phyloP scores from a whole-genome alignment of 2,329 filamentous ascomycete species.

The Colletotrichum spaethianum region DNA sequence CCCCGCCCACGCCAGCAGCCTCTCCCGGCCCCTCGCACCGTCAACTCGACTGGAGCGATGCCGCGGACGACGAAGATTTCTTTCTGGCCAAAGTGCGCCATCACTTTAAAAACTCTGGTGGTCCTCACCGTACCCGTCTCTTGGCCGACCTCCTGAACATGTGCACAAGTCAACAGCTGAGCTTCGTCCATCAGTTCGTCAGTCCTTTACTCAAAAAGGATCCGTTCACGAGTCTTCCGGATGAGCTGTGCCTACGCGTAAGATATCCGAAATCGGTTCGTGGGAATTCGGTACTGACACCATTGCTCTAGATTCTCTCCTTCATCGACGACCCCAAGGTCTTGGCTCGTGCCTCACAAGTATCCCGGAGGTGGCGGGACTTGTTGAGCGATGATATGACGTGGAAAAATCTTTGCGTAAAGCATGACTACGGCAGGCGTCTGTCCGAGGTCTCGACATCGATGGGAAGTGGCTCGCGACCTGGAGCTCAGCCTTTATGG shows the following conservation, averaged over 20 bases:
- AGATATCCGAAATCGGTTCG: conserved; percentile 47
- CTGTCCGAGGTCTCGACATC: conserved; percentile 62
- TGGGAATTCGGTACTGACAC: background rate
- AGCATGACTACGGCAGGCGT: conserved; percentile 85
- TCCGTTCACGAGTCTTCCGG: conserved; percentile 91
- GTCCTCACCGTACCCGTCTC: conserved; percentile 83
- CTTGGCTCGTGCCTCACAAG: conserved; percentile 91
- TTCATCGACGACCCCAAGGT: conserved; percentile 98
- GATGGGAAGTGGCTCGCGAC: conserved; percentile 25
- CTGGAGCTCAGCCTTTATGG: conserved; percentile 33
- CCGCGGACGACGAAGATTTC: conserved; percentile 85
- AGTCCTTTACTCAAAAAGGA: conserved; percentile 96
- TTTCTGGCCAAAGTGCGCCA: conserved; percentile 84
- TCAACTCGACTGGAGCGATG: conserved; percentile 81
- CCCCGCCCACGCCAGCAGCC: conserved; percentile 75
- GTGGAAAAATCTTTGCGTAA: conserved; percentile 97
- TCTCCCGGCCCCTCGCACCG: conserved; percentile 74
- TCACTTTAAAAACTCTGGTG: conserved; percentile 84
- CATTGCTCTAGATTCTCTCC: conserved; percentile 79
- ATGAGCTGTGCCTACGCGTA: conserved; percentile 92
- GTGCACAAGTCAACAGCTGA: conserved; percentile 94
- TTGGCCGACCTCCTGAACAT: conserved; percentile 91
- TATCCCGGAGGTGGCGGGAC: conserved; percentile 95
- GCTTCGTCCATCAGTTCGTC: conserved; percentile 96
- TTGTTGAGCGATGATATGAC: conserved; percentile 96